Evolutionary conservation across 2,329 filamentous ascomycete genomes (phyloP).

Genomic region (Colletotrichum navitas): DNA sequence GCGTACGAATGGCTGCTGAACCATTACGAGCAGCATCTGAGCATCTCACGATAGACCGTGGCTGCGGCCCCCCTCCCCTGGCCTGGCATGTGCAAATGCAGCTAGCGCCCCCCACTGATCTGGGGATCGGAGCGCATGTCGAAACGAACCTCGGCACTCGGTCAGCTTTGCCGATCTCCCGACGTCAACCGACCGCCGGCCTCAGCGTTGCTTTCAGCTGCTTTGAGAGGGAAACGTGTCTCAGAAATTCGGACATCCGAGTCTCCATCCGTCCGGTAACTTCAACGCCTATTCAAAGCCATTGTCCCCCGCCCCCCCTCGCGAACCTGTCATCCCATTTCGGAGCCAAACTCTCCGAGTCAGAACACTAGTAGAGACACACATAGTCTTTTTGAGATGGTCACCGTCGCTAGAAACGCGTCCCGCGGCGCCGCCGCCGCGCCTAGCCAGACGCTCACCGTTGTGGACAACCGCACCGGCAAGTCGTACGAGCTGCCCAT

Average conservation of each 20-base stretch:
- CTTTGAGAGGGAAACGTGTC: not conserved
- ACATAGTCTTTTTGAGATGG: slow-evolving; percentile 3
- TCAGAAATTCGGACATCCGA: slow-evolving; percentile 18
- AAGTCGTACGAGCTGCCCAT: slow-evolving; percentile 63
- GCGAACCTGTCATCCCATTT: slow-evolving; percentile 17
- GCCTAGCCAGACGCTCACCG: slow-evolving; percentile 54
- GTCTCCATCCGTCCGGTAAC: slow-evolving; percentile 13
- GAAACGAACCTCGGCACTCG: slow-evolving; percentile 39
- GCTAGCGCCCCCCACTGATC: slow-evolving; percentile 22
- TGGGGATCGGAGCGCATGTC: not conserved
- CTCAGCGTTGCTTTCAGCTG: slow-evolving; percentile 33
- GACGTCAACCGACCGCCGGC: slow-evolving; percentile 36
- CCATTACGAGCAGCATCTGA: too few relatives aligned
- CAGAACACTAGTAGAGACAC: not conserved
- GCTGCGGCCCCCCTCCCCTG: slow-evolving; percentile 8
- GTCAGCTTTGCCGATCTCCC: slow-evolving; percentile 36
- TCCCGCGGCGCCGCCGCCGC: slow-evolving; percentile 36
- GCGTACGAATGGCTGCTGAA: too few relatives aligned
- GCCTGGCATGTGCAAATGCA: slow-evolving; percentile 36
- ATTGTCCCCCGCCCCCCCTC: not conserved
- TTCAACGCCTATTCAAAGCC: slow-evolving; percentile 30
- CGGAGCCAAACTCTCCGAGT: not conserved
- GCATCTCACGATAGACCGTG: not conserved
- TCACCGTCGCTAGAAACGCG: slow-evolving; percentile 35
- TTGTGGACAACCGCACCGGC: slow-evolving; percentile 63